Evolutionary conservation across 2,329 filamentous ascomycete species (phyloP).

Genomic region (Coleophoma crateriformis): DNA sequence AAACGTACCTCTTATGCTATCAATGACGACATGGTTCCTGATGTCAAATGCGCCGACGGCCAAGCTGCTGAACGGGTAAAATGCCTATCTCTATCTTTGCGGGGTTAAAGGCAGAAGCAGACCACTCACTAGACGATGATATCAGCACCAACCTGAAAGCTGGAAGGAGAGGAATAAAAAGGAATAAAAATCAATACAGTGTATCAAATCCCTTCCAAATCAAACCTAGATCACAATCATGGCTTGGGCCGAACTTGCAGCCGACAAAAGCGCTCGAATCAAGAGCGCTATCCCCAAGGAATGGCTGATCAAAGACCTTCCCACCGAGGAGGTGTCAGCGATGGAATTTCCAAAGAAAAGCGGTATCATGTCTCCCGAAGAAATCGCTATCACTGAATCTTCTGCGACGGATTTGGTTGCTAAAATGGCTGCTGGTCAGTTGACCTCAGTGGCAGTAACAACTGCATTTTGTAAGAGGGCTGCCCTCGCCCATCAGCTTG

Average conservation of each 20-base stretch:
- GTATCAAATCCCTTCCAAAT: not conserved
- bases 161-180: too few relatives aligned
- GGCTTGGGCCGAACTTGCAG: constrained; percentile 14
- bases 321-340: constrained; percentile 9
- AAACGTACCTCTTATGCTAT: too few relatives aligned
- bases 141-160: too few relatives aligned
- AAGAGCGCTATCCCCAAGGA: constrained; percentile 14
- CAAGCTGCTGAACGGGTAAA: too few relatives aligned
- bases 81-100: too few relatives aligned
- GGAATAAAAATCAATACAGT: not conserved
- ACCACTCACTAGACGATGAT: too few relatives aligned
- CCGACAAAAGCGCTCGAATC: constrained; percentile 16
- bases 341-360: constrained; percentile 15
- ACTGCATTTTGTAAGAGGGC: constrained; percentile 44
- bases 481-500: constrained; percentile 43
- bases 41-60: too few relatives aligned
- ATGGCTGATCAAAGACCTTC: constrained; percentile 15
- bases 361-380: constrained; percentile 17
- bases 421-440: constrained; percentile 25
- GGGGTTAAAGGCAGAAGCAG: too few relatives aligned
- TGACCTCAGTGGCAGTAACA: constrained; percentile 42
- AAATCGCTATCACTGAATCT: constrained; percentile 39
- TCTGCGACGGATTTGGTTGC: constrained; percentile 20
- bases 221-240: constrained; percentile 2
- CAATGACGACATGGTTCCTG: too few relatives aligned